Evolutionary conservation across 192 early-diverging fungal species (phyloP), one percentile per base, ranked within the genome.

Genomic region (Backusella circina): DNA sequence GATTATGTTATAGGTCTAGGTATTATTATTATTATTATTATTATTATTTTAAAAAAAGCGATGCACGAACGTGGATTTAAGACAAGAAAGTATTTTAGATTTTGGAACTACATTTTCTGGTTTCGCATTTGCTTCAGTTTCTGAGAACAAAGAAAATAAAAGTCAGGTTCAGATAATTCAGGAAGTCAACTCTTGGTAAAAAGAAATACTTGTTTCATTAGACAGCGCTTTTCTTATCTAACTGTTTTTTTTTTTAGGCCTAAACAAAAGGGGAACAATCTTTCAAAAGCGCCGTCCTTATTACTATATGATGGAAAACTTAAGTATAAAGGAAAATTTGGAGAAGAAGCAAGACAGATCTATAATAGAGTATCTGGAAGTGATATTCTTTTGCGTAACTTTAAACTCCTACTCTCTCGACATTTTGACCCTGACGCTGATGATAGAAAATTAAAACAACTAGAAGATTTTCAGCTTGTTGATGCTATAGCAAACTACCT

Each of bases 21-120:
- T 61, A 61, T 3, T 12, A 2, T 26, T 57, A n/a, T n/a, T n/a
- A n/a, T n/a, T 57, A 26, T 57, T 51, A 8, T 37, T 4, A 8
- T 37, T 36, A 3, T 41, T 41, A 15, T 10, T 26, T 47, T 47
- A 18, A 44, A 4, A 47, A 47, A 18, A 47, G 0, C 6, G 16
- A 18, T 16, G 21, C 8, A 51, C 5, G n/a, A 8, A 21, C 21
- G 21, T 21, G n/a, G 3, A 57, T 26, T 57, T 7, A 26, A 26
- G 51, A 10, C 9, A 54, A 57, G 12, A 57, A 57, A 57, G 12
- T 51, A 51, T 26, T 57, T 12, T 57, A 57, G 54, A 57, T 71
- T 84, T 77, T 81, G 86, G 86, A 75, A 87, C 86, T 35, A 87
- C 86, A 1, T 87, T 79, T 64, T 83, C 83, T 37, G 86, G 86